These are phyloP conservation scores for Rhizopus delemar DNA, from an alignment of 371 early-diverging fungal species.

Conservation along the genomic window DNA sequence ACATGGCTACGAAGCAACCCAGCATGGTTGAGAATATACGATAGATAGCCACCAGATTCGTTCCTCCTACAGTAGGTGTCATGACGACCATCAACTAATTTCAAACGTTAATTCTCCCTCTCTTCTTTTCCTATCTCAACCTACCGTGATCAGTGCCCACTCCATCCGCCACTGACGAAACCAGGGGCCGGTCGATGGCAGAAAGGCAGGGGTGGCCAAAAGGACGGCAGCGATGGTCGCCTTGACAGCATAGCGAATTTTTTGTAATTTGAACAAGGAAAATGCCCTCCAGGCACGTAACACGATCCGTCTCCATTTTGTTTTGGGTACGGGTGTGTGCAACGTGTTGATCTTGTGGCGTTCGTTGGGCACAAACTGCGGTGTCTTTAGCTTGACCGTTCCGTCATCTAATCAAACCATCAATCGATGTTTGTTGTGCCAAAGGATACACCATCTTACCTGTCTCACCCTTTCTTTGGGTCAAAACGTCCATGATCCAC, in stretches of 20 bases:
- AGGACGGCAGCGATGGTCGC: constrained; percentile 63
- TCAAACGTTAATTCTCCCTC: too few species aligned
- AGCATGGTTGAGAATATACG: constrained; percentile 75
- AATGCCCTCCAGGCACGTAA: constrained; percentile 60
- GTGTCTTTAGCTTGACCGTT: not conserved
- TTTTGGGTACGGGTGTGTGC: constrained; percentile 68
- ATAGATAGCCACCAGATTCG: constrained; percentile 72
- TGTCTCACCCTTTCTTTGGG: too few species aligned
- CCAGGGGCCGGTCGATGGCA: constrained; percentile 54
- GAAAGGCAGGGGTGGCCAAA: constrained; percentile 68
- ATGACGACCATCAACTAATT: constrained; percentile 69
- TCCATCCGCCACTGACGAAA: constrained; percentile 74
- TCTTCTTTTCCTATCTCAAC: not conserved
- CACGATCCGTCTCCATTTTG: constrained; percentile 50
- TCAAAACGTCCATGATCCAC: constrained; percentile 1
- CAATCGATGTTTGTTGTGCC: too few species aligned
- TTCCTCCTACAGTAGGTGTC: constrained; percentile 87
- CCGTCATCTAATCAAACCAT: constrained; percentile 2
- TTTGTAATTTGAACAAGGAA: constrained; percentile 62
- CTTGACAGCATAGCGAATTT: constrained; percentile 74
- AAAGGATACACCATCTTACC: too few species aligned
- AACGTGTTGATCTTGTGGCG: constrained; percentile 58
- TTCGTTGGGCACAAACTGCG: constrained; percentile 47
- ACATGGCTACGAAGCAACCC: constrained; percentile 66
- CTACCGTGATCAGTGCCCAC: constrained; percentile 80